Evolutionary conservation across 2,329 filamentous ascomycete genomes (phyloP).

Genomic region (Madurella mycetomatis): DNA sequence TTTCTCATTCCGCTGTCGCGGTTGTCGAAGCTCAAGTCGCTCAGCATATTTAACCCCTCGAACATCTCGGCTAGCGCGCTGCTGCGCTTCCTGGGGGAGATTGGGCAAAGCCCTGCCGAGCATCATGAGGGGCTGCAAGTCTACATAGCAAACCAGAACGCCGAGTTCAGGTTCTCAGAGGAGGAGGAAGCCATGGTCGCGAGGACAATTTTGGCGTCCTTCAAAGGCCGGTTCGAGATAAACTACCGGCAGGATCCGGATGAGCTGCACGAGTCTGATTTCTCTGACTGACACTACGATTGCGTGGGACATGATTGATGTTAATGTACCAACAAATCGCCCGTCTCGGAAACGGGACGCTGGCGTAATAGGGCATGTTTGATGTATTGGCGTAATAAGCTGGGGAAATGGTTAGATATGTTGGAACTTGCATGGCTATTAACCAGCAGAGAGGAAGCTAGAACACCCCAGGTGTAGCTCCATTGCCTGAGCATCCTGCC

Average conservation of each 20-base stretch:
- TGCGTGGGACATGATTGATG: no score
- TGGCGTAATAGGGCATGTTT: no score
- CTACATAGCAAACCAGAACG: constrained; percentile 32
- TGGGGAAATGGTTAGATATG: no score
- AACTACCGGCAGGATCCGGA: constrained; percentile 32
- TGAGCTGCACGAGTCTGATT: constrained; percentile 35
- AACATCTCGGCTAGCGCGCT: constrained; percentile 51
- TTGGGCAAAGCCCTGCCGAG: constrained; percentile 26
- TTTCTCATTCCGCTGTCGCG: constrained; percentile 35
- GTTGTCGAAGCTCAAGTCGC: constrained; percentile 44
- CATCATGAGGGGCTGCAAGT: constrained; percentile 31
- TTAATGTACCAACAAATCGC: no score
- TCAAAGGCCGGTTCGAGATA: constrained; percentile 34
- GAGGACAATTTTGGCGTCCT: constrained; percentile 21
- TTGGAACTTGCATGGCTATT: no score
- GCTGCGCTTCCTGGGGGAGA: constrained; percentile 35
- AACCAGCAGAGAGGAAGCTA: no score
- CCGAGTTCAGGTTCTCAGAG: constrained; percentile 25
- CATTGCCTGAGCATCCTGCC: no score
- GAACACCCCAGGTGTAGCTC: no score
- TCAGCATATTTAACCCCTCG: constrained; percentile 53
- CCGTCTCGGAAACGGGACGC: no score
- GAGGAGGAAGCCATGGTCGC: constrained; percentile 27
- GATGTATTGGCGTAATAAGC: no score
- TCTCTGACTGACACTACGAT: constrained; percentile 12